Percentiles rank a stretch among this genome's conserved stretches.
Conservation (phyloP, 495 filamentous ascomycete genomes). For the Lepidopterella palustris region DNA sequence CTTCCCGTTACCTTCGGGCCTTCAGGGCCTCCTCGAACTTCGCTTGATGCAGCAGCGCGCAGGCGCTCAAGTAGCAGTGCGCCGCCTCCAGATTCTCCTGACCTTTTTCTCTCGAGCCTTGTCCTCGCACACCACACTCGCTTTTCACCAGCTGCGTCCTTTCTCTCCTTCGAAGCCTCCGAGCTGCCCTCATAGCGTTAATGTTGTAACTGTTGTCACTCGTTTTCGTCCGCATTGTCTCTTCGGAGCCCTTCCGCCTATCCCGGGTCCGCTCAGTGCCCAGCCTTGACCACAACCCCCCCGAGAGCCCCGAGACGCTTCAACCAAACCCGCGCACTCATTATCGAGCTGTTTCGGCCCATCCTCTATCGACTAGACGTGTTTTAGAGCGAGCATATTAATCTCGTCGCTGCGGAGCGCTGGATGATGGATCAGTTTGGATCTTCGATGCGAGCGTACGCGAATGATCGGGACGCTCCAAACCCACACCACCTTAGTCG, state of each 20-base stretch:
- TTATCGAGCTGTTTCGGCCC: not conserved
- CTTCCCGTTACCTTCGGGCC: not conserved
- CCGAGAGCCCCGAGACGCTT: not conserved
- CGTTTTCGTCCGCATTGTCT: constrained; percentile 2
- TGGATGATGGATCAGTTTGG: constrained; percentile 19
- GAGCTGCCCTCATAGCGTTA: not conserved
- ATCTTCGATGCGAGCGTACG: constrained; percentile 17
- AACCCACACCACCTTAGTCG: constrained; percentile 2
- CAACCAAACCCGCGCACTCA: not conserved
- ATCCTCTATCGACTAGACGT: not conserved
- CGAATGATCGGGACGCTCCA: constrained; percentile 6
- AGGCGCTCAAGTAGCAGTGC: constrained; percentile 5
- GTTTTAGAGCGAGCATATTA: not conserved
- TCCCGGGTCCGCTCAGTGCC: constrained; percentile 4
- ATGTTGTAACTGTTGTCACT: constrained; percentile 7
- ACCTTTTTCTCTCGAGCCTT: not conserved
- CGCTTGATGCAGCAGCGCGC: no score
- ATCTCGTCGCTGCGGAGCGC: constrained; percentile 16
- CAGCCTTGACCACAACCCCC: not conserved
- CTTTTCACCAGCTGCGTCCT: not conserved
- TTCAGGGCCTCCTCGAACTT: not conserved
- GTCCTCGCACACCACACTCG: not conserved
- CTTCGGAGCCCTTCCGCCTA: not conserved
- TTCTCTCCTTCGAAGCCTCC: not conserved
- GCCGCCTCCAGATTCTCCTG: constrained; percentile 6